Conservation (phyloP, 2,329 filamentous ascomycete genomes). For the Knufia petricola region DNA sequence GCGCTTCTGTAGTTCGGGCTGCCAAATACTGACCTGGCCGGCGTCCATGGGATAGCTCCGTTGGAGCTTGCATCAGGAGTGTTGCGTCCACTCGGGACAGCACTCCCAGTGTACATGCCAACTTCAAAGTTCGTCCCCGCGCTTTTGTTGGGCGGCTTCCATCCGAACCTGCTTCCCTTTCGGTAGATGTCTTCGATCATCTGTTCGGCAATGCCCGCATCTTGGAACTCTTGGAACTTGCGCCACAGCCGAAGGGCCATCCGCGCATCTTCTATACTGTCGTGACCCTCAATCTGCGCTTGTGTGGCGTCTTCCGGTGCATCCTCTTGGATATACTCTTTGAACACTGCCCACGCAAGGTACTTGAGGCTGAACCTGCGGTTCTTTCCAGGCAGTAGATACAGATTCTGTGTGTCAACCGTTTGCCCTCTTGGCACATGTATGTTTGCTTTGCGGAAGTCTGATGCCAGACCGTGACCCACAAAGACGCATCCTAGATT, state of each 20-base stretch:
- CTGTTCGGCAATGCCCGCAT: conserved; percentile 70
- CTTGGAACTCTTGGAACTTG: conserved; percentile 81
- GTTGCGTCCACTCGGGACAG: conserved; percentile 23
- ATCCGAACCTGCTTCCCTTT: conserved; percentile 50
- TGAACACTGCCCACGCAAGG: conserved; percentile 79
- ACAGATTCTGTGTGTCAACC: conserved; percentile 87
- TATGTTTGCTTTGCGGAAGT: conserved; percentile 97
- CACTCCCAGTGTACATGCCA: conserved; percentile 20
- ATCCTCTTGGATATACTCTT: conserved; percentile 86
- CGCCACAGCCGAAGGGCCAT: conserved; percentile 82
- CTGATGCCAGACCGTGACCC: conserved; percentile 84
- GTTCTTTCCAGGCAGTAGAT: conserved; percentile 69
- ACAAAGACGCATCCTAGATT: conserved; percentile 92
- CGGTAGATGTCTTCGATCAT: conserved; percentile 82
- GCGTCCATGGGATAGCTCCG: conserved; percentile 3
- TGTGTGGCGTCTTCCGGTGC: conserved; percentile 33
- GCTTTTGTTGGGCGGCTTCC: conserved; percentile 43
- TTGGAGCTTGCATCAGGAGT: conserved; percentile 22
- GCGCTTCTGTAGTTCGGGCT: conserved; percentile 11
- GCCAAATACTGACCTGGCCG: conserved; percentile 2
- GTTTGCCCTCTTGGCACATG: conserved; percentile 84
- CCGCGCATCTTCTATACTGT: conserved; percentile 88
- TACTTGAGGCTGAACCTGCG: conserved; percentile 88
- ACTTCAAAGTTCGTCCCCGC: conserved; percentile 23
- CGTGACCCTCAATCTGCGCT: conserved; percentile 49